These are phyloP conservation scores for Tricholoma furcatifolium DNA, from an alignment of 768 basidiomycete genomes.

Conservation along the genomic window DNA sequence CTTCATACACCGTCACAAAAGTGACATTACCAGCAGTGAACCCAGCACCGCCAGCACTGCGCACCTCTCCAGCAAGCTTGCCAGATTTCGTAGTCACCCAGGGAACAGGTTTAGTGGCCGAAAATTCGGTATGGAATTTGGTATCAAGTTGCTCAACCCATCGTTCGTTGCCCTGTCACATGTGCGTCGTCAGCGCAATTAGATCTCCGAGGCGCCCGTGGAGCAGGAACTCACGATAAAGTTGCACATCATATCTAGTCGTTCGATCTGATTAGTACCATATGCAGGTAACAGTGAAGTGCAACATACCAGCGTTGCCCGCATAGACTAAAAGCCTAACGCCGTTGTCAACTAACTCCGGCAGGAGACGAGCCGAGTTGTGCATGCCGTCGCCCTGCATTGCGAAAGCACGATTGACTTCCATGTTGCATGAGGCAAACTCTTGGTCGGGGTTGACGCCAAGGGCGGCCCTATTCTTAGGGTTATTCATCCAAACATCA, in stretches of 20 bases:
- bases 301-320: slow-evolving; percentile 68
- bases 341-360: slow-evolving; percentile 79
- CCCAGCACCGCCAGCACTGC: slow-evolving; percentile 63
- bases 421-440: slow-evolving; percentile 75
- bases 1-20: slow-evolving; percentile 74
- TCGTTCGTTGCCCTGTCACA: slow-evolving; percentile 64
- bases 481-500: slow-evolving; percentile 83
- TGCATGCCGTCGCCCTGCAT: slow-evolving; percentile 86
- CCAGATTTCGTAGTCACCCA: slow-evolving; percentile 58
- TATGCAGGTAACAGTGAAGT: not conserved
- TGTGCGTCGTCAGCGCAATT: not conserved
- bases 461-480: slow-evolving; percentile 73
- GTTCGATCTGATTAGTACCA: not conserved
- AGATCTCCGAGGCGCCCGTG: not conserved
- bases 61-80: slow-evolving; percentile 63
- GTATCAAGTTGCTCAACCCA: slow-evolving; percentile 70
- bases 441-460: slow-evolving; percentile 61
- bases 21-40: slow-evolving; percentile 81
- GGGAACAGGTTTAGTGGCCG: slow-evolving; percentile 41
- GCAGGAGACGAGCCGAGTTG: slow-evolving; percentile 75
- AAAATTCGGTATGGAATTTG: slow-evolving; percentile 62
- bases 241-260: slow-evolving; percentile 84
- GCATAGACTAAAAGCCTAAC: slow-evolving; percentile 88
- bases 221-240: slow-evolving; percentile 50
- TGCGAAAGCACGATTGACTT: slow-evolving; percentile 79